Base-by-base conservation (phyloP, 345 rosid genomes). In the Salix viminalis region DNA sequence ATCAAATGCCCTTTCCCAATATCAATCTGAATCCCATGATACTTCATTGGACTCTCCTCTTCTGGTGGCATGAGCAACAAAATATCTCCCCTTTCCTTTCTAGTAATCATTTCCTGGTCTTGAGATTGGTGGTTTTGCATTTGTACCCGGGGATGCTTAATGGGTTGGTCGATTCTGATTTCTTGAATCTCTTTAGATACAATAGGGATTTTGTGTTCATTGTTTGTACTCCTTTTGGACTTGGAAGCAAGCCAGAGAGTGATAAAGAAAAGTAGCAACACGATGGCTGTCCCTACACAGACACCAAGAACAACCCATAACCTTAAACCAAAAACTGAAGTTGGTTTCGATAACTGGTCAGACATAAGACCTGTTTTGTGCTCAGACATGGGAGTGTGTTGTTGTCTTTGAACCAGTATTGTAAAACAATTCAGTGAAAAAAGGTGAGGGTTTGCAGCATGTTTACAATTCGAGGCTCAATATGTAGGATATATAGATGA, bases 161-260 rank as follows among this genome's bases (percentile, higher is more conserved):
- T 11, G 66, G 79, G 64, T 24, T 50, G 65, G 24, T 83, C 78
- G 39, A 83, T n/a, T 78, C 76, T 80, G 70, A 87, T 77, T 74
- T 92, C 98, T 52, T 85, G 89, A 69, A 94, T 94, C 89, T 92
- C 98, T 56, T 91, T 92, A n/a, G 94, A 88, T 19, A 92, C 84
- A 1, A 70, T 68, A 2, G 97, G 95, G 78, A 89, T 89, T 65
- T 76, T 72, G 34, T 86, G 78, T 68, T 83, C 58, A 3, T 16
- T 71, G 75, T 34, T 86, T 77, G 2, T 79, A 70, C 81, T 67
- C 70, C 41, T 46, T 67, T 85, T 91, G 26, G 89, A 87, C 37
- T 91, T 86, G 7, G 97, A 92, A 61, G 91, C 90, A 34, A 91
- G 73, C 76, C 94, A 95, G 48, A 95, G 91, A 34, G 99, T 88